A percentile compares a stretch with the other conserved stretches of the same genome.
Conservation (phyloP, 73 alveolate genomes). For the Tetrahymena elliotti region DNA sequence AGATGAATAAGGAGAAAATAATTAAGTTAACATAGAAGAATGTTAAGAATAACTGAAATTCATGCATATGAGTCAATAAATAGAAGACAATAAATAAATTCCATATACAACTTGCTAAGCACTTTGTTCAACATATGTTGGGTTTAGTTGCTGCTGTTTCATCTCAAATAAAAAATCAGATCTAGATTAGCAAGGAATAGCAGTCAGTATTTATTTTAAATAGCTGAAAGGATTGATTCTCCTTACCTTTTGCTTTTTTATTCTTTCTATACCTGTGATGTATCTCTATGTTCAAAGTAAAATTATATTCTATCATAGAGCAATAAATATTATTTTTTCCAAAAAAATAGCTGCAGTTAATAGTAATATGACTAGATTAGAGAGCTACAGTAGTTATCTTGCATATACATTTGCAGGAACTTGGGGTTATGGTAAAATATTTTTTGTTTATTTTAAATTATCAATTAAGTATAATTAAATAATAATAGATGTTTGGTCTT, state of each 20-base stretch:
- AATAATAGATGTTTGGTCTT: background rate
- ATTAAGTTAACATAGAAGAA: background rate
- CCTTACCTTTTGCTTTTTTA: background rate
- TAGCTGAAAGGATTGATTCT: background rate
- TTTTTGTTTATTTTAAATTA: background rate
- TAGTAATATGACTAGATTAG: background rate
- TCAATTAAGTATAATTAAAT: background rate
- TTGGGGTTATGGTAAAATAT: background rate
- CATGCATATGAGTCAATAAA: background rate
- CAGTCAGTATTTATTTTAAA: background rate
- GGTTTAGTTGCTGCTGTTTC: background rate
- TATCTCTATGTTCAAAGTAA: background rate
- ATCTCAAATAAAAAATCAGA: background rate
- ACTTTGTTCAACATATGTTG: background rate
- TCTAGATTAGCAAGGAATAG: background rate
- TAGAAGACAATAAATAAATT: background rate
- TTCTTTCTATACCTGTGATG: background rate
- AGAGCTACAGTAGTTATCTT: background rate
- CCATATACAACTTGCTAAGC: background rate
- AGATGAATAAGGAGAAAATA: background rate
- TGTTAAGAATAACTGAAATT: background rate
- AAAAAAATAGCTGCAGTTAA: background rate
- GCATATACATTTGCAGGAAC: background rate
- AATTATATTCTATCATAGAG: background rate
- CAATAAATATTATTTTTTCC: background rate